Conservation (phyloP, 768 basidiomycete genomes). For the Hypsizygus marmoreus region DNA sequence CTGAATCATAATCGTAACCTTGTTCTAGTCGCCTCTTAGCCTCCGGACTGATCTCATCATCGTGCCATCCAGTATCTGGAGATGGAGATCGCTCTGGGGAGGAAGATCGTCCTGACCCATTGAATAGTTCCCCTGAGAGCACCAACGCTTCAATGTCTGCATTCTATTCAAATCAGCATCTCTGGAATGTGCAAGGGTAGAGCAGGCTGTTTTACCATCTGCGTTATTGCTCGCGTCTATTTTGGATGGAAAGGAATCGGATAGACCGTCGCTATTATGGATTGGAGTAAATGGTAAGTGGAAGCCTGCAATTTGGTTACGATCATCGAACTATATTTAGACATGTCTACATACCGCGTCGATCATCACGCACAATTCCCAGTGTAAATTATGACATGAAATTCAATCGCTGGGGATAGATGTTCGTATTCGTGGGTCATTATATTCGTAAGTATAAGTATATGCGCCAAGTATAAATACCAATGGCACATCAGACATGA, state of each 20-base stretch:
- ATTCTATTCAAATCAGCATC: constrained; percentile 17
- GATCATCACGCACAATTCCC: background rate
- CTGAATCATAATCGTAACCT: constrained; percentile 48
- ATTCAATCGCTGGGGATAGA: too few relatives aligned
- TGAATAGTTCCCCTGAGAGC: constrained; percentile 73
- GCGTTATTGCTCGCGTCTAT: background rate
- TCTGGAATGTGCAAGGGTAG: background rate
- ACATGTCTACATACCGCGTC: background rate
- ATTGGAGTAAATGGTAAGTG: too few relatives aligned
- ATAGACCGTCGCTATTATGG: too few relatives aligned
- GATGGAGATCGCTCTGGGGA: constrained; percentile 70
- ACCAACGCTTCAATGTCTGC: constrained; percentile 30
- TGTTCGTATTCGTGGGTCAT: too few relatives aligned
- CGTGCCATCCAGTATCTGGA: constrained; percentile 57
- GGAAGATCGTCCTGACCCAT: constrained; percentile 49
- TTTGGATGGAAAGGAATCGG: too few relatives aligned
- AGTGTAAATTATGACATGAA: background rate
- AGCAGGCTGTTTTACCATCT: constrained; percentile 8
- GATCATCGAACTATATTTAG: constrained; percentile 12
- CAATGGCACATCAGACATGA: too few relatives aligned
- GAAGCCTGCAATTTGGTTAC: too few relatives aligned
- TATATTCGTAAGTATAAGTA: too few relatives aligned
- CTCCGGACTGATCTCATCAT: constrained; percentile 45
- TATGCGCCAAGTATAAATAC: too few relatives aligned
- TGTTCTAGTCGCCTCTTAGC: constrained; percentile 34